phyloP scores from a whole-genome alignment of 345 rosid genomes.

The Triadica sebifera region DNA sequence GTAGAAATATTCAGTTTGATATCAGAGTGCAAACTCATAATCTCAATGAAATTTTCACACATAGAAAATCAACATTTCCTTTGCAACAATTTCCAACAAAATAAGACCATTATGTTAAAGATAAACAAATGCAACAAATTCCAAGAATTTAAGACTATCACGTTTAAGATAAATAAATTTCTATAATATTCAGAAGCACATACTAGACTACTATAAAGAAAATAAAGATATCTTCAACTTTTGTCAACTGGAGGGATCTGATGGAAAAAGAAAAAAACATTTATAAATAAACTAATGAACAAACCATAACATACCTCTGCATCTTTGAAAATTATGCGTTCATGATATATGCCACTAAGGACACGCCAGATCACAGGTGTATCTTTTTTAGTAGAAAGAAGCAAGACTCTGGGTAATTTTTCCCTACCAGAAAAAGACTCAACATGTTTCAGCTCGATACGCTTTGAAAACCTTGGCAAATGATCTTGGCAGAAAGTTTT shows the following conservation, averaged over 20 bases:
- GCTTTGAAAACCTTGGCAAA: constrained; percentile 71
- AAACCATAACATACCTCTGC: constrained; percentile 47
- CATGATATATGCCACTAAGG: constrained; percentile 74
- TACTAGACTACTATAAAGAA: too few species aligned
- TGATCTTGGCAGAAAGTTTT: constrained; percentile 73
- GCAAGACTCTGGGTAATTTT: constrained; percentile 56
- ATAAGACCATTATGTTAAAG: background rate
- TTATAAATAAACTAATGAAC: background rate
- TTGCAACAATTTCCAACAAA: background rate
- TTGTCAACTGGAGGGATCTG: too few species aligned
- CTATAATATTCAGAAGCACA: too few species aligned
- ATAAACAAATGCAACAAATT: too few species aligned
- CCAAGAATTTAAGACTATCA: background rate
- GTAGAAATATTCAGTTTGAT: background rate
- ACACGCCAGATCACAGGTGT: constrained; percentile 88
- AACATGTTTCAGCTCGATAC: constrained; percentile 44
- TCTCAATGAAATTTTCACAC: background rate
- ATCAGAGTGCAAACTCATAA: background rate
- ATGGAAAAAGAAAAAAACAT: background rate
- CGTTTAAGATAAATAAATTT: background rate
- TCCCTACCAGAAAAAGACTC: constrained; percentile 37
- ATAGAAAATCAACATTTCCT: background rate
- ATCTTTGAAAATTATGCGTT: constrained; percentile 57
- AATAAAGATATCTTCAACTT: too few species aligned
- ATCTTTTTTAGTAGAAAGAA: constrained; percentile 77